These are phyloP conservation scores for Fallopia convolvulus DNA, from an alignment of 148 eudicot species.

Conservation along the genomic window DNA sequence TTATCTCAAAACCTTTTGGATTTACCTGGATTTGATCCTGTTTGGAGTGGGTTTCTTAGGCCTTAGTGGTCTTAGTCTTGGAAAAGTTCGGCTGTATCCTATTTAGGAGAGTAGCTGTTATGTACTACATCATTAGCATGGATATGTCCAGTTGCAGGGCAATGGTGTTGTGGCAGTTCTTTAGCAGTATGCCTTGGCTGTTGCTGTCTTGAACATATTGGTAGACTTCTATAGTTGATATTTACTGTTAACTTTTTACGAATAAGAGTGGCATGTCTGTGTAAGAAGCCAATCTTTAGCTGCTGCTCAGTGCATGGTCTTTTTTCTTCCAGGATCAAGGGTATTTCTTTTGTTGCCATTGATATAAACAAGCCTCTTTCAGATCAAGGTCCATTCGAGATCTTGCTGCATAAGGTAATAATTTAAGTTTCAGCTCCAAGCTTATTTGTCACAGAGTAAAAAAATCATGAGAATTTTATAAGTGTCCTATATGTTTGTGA, in stretches of 20 bases:
- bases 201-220: neutral
- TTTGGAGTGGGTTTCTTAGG: neutral
- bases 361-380: constrained; percentile 69
- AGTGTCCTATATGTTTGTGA: neutral
- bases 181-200: neutral
- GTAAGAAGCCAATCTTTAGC: constrained; percentile 3
- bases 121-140: neutral
- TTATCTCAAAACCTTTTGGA: neutral
- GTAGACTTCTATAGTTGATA: neutral
- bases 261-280: neutral
- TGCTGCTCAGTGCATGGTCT: neutral
- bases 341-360: constrained; percentile 77
- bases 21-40: neutral
- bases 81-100: neutral
- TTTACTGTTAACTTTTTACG: neutral
- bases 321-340: constrained; percentile 62
- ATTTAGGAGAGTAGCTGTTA: neutral
- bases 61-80: neutral
- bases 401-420: constrained; percentile 83
- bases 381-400: constrained; percentile 96
- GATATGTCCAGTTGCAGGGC: neutral
- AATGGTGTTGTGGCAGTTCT: neutral
- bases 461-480: neutral
- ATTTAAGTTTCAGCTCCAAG: constrained; percentile 1
- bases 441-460: neutral